Evolutionary conservation across 768 basidiomycete species (phyloP).

Genomic region (Tulasnella sp.): DNA sequence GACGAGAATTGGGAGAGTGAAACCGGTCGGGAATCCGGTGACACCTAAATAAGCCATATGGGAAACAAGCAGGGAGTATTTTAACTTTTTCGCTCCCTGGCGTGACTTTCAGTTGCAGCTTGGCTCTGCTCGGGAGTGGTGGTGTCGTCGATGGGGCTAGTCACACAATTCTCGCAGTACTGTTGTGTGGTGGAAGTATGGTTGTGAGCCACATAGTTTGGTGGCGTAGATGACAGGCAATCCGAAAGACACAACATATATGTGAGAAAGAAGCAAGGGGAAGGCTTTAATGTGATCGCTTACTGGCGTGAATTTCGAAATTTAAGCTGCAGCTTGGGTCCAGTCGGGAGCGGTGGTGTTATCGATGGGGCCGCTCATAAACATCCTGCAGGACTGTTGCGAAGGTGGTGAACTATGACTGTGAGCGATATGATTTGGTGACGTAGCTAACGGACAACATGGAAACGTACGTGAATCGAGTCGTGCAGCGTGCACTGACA

Average conservation of each 20-base stretch:
- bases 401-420: background rate
- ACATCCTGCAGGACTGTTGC: background rate
- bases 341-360: constrained; percentile 24
- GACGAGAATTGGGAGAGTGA: background rate
- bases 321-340: constrained; percentile 21
- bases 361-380: constrained; percentile 22
- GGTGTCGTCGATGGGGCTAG: constrained; percentile 25
- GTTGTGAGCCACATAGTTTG: background rate
- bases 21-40: background rate
- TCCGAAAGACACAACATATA: too few species aligned
- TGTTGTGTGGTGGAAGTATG: too few species aligned
- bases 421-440: background rate
- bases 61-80: too few species aligned
- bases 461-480: constrained; percentile 11
- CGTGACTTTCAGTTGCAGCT: constrained; percentile 16
- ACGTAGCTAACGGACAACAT: background rate
- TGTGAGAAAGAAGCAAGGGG: too few species aligned
- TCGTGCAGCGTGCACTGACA: constrained; percentile 21
- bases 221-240: background rate
- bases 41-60: background rate
- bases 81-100: background rate
- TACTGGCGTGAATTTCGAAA: constrained; percentile 19
- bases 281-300: too few species aligned
- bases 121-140: constrained; percentile 25
- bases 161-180: constrained; percentile 15